These are phyloP conservation scores for Hapsidospora chrysogenum DNA, from an alignment of 495 filamentous ascomycete genomes.

Conservation along the genomic window DNA sequence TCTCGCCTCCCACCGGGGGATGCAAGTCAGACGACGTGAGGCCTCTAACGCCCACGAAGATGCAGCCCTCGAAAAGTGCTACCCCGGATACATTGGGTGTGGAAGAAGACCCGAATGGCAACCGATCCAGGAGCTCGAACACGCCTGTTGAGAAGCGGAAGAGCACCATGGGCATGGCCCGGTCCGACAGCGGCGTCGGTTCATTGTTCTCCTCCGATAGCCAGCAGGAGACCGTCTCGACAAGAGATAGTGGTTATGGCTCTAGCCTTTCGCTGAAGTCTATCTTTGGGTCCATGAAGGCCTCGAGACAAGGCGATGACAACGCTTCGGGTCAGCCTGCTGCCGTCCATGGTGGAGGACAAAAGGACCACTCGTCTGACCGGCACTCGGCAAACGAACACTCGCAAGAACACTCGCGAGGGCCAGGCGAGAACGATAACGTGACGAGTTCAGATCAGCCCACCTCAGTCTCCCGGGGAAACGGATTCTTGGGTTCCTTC, in stretches of 20 bases:
- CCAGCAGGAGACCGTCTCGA: conserved; percentile 23
- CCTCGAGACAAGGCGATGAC: background rate
- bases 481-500: background rate
- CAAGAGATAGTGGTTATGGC: conserved; percentile 40
- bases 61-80: too few relatives aligned
- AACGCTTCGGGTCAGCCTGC: too few relatives aligned
- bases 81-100: conserved; percentile 7
- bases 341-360: too few relatives aligned
- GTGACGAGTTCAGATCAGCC: too few relatives aligned
- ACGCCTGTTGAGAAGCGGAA: conserved; percentile 4
- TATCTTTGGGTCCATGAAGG: conserved; percentile 16
- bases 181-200: conserved; percentile 27
- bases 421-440: background rate
- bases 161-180: conserved; percentile 7
- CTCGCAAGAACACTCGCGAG: background rate
- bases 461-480: background rate
- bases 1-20: conserved; percentile 12
- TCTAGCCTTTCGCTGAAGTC: conserved; percentile 33
- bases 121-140: conserved; percentile 10
- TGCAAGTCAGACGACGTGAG: too few relatives aligned
- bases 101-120: conserved; percentile 19
- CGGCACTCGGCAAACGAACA: background rate
- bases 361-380: too few relatives aligned
- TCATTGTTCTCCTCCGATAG: conserved; percentile 19
- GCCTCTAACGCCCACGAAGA: too few relatives aligned